Evolutionary conservation across 2,329 filamentous ascomycete species (phyloP).

Genomic region (Xylaria multiplex): DNA sequence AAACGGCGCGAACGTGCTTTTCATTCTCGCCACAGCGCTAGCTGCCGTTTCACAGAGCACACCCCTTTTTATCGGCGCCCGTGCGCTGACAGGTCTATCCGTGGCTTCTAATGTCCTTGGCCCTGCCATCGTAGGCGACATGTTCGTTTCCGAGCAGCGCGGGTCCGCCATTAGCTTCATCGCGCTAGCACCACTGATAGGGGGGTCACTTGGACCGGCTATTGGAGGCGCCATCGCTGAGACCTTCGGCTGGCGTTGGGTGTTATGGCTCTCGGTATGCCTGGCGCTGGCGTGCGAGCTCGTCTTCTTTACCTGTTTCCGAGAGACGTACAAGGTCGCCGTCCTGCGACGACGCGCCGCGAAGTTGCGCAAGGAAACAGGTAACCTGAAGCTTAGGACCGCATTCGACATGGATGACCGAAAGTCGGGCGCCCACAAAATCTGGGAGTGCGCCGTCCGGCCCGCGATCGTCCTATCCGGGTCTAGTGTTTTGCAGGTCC

Average conservation of each 20-base stretch:
- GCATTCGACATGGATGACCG: constrained; percentile 46
- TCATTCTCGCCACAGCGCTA: constrained; percentile 60
- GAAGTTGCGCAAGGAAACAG: constrained; percentile 47
- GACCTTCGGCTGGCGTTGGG: constrained; percentile 63
- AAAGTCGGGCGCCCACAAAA: constrained; percentile 44
- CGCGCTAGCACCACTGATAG: constrained; percentile 66
- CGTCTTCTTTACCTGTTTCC: constrained; percentile 61
- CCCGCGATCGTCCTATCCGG: constrained; percentile 59
- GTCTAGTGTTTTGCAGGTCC: constrained; percentile 62
- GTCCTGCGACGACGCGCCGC: constrained; percentile 60
- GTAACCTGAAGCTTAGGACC: constrained; percentile 47
- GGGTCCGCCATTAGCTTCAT: constrained; percentile 68
- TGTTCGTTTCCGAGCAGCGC: constrained; percentile 66
- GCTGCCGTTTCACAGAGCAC: constrained; percentile 59
- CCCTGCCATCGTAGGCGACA: constrained; percentile 71
- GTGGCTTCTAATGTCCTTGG: constrained; percentile 72
- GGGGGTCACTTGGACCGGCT: constrained; percentile 66
- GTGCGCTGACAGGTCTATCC: constrained; percentile 69
- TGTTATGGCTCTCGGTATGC: constrained; percentile 61
- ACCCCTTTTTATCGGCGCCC: constrained; percentile 61
- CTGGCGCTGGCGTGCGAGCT: constrained; percentile 62
- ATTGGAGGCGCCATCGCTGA: constrained; percentile 66
- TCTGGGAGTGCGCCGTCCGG: constrained; percentile 56
- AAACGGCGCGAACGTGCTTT: constrained; percentile 62
- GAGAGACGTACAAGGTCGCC: constrained; percentile 69